Evolutionary conservation across 2,329 filamentous ascomycete species (phyloP), one percentile per base, ranked within the genome.

Genomic region (Aspergillus arachidicola): DNA sequence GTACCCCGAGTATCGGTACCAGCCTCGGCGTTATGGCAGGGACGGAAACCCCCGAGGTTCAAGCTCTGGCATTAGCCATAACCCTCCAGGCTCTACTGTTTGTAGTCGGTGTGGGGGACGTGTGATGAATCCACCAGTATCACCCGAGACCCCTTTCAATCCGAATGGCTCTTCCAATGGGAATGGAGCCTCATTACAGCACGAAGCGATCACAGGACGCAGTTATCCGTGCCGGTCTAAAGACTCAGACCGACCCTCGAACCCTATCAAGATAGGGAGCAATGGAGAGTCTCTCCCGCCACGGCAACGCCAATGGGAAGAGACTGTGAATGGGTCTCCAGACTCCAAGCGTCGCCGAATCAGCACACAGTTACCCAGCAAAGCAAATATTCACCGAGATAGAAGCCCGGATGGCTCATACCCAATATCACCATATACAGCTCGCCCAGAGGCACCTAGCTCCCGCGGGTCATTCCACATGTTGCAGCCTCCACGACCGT

Each of bases 1-100:
- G 79, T 97, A 97, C 76, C 95, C 95, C 2, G 91, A 92, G 68
- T 99, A 99, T 79, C 89, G 93, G 66, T 99, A 98, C 75, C 93
- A 97, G 76, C 95, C 95, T 41, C 89, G 92, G 28, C 86, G 91
- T 36, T 85, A 84, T 61, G 81, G 81, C 23, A 87, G 91, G 41
- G 87, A 86, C 67, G 78, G 79, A 14, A 80, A 74, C 61, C 73
- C 75, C 62, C 79, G 78, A 48, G 76, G 69, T 48, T 51, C 71
- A 9, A 72, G 70, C 16, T 73, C 77, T 9, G 72, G 74, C 1
- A 75, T 79, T 55, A 76, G 71, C 58, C 73, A 75, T 66, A 79
- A 78, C 41, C 72, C 75, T 60, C 69, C 73, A 16, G 76, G 78
- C 14, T 73, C 74, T 26, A 78, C 77, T n/a, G 71, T 73, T 19